These are phyloP conservation scores for Adiantum capillusveneris DNA, from an alignment of 75 land plant genomes.

Conservation along the genomic window DNA sequence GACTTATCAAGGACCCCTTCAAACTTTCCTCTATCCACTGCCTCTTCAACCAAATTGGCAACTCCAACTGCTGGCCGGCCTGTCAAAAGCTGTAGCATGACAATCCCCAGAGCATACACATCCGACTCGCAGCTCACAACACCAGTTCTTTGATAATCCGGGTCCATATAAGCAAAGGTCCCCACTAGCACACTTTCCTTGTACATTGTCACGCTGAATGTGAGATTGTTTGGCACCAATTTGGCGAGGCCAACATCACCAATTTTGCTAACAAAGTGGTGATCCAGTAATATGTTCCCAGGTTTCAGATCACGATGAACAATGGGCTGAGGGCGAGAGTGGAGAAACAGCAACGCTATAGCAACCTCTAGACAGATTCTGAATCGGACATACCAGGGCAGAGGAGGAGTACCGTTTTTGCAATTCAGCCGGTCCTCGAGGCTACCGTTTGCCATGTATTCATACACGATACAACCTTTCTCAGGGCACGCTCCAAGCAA, in stretches of 20 bases:
- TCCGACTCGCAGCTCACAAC: slow-evolving; percentile 10
- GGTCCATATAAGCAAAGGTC: slow-evolving; percentile 18
- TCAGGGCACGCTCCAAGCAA: slow-evolving; percentile 20
- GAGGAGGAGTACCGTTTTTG: slow-evolving; percentile 9
- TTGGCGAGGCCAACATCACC: slow-evolving; percentile 19
- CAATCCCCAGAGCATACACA: slow-evolving; percentile 15
- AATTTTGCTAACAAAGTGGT: slow-evolving; percentile 16
- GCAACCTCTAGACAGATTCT: slow-evolving; percentile 9
- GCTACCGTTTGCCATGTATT: slow-evolving; percentile 35
- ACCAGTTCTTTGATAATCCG: slow-evolving; percentile 10
- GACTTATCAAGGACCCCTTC: neutral
- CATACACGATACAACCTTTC: slow-evolving; percentile 14
- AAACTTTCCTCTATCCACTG: neutral
- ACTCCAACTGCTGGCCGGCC: slow-evolving; percentile 5
- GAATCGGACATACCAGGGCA: slow-evolving; percentile 11
- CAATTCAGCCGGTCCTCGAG: slow-evolving; percentile 15
- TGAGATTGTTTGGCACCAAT: slow-evolving; percentile 3
- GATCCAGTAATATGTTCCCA: slow-evolving; percentile 24
- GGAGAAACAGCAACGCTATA: slow-evolving; percentile 10
- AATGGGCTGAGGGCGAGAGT: slow-evolving; percentile 9
- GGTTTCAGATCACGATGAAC: slow-evolving; percentile 24
- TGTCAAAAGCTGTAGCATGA: slow-evolving; percentile 10
- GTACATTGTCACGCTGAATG: slow-evolving; percentile 8
- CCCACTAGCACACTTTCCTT: slow-evolving; percentile 9
- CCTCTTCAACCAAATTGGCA: slow-evolving; percentile 1